Percentiles rank a stretch among this genome's conserved stretches.
These are phyloP conservation scores for Stereocaulon alpinum DNA, from an alignment of 495 filamentous ascomycete species.

Conservation along the genomic window DNA sequence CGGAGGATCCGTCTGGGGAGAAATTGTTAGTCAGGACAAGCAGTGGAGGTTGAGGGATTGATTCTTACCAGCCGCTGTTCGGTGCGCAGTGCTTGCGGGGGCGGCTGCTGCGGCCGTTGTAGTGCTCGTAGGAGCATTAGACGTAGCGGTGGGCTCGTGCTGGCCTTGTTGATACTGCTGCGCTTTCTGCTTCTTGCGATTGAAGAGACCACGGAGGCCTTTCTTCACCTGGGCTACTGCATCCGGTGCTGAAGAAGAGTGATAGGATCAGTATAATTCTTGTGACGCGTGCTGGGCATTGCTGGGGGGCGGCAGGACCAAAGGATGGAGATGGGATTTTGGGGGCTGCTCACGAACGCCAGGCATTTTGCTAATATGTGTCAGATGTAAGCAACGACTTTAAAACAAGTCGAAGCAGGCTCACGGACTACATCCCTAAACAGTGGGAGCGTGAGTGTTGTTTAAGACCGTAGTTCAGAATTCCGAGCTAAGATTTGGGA, in stretches of 20 bases:
- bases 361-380: constrained; percentile 14
- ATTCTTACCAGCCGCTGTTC: neutral
- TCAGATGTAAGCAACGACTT: constrained; percentile 4
- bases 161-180: constrained; percentile 7
- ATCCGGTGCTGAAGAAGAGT: constrained; percentile 14
- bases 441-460: neutral
- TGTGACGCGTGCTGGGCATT: neutral
- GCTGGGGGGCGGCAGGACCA: neutral
- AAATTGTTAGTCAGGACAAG: too few species aligned
- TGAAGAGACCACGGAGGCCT: constrained; percentile 18
- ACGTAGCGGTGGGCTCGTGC: neutral
- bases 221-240: constrained; percentile 21
- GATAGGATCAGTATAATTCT: neutral
- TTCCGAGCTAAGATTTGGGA: constrained; percentile 9
- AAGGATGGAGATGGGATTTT: neutral
- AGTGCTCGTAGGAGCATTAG: neutral
- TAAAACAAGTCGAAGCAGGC: neutral
- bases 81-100: constrained; percentile 1
- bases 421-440: constrained; percentile 6
- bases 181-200: constrained; percentile 16
- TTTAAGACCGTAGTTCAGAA: neutral
- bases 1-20: neutral
- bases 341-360: constrained; percentile 19
- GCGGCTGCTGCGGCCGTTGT: constrained; percentile 4
- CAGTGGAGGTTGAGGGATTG: neutral